Conservation (phyloP, 129 eudicot genomes). For the Helianthus annuus region HanXRQr2.0-SUNRISE NC_035442.2:9264005-9264504, state of each 20-base stretch:
- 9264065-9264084: too few species aligned
- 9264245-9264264: neutral
- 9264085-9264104: too few species aligned
- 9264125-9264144: too few species aligned
- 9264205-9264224: neutral
- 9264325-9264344: neutral
- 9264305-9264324: neutral
- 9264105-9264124: neutral
- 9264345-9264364: neutral
- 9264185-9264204: neutral
- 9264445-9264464: neutral
- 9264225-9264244: neutral
- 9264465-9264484: neutral
- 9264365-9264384: neutral
- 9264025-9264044: too few species aligned
- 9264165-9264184: neutral
- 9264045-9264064: too few species aligned
- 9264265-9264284: neutral
- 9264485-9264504: neutral
- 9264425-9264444: neutral
- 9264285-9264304: neutral
- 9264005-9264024: too few species aligned
- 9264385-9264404: neutral
- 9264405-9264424: constrained; percentile 5
- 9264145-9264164: neutral